phyloP scores from a whole-genome alignment of 345 rosid genomes.

The Theobroma cacao region DNA sequence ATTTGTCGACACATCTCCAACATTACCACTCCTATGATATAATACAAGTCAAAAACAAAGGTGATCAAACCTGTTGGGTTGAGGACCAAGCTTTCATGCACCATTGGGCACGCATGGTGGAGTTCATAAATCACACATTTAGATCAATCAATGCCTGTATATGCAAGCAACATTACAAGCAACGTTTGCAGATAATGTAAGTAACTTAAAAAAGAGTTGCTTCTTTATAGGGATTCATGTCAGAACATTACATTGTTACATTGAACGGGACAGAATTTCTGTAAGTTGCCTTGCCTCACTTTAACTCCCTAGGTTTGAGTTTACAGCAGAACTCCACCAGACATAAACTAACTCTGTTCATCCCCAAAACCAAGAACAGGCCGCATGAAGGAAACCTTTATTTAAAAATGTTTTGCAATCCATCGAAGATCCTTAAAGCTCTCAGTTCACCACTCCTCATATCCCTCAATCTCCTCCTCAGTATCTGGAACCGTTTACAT shows the following conservation, averaged over 20 bases:
- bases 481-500: conserved; percentile 46
- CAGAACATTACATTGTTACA: background rate
- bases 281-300: background rate
- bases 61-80: background rate
- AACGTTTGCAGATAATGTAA: background rate
- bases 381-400: conserved; percentile 24
- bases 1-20: background rate
- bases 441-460: conserved; percentile 83
- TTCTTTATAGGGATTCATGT: background rate
- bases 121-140: background rate
- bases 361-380: background rate
- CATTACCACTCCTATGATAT: background rate
- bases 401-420: conserved; percentile 66
- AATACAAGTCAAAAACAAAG: background rate
- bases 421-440: conserved; percentile 68
- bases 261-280: background rate
- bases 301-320: background rate
- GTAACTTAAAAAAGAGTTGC: background rate
- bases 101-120: background rate
- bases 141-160: background rate
- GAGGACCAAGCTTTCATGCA: background rate
- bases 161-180: background rate
- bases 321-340: background rate
- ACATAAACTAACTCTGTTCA: background rate
- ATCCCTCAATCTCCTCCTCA: conserved; percentile 82